A percentile compares a stretch with the other conserved stretches of the same genome.
These are phyloP conservation scores for Boletus sp. DNA, from an alignment of 768 basidiomycete species.

Conservation along the genomic window DNA sequence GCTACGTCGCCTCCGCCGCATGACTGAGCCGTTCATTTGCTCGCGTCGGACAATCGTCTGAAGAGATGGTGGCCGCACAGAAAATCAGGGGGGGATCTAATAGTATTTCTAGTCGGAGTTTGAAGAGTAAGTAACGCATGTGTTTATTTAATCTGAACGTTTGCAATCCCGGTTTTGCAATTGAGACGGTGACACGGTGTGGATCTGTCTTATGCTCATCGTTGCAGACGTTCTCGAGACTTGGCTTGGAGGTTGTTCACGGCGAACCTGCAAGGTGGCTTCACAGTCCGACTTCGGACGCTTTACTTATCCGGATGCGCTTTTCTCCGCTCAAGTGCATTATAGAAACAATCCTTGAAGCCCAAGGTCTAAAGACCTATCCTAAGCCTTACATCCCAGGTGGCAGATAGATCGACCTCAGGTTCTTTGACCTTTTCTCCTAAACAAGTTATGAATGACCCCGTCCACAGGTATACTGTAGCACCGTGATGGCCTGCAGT, in stretches of 20 bases:
- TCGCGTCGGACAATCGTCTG: neutral
- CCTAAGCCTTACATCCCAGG: too few relatives aligned
- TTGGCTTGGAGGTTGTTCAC: neutral
- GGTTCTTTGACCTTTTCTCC: neutral
- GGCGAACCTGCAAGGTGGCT: neutral
- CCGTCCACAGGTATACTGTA: too few relatives aligned
- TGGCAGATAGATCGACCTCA: neutral
- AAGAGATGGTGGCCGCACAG: neutral
- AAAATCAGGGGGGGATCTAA: neutral
- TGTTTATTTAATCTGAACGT: conserved; percentile 7
- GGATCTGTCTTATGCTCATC: neutral
- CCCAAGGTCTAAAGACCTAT: too few relatives aligned
- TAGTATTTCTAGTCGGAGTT: conserved; percentile 24
- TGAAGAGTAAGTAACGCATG: conserved; percentile 16
- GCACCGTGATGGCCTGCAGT: too few relatives aligned
- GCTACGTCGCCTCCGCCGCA: conserved; percentile 17
- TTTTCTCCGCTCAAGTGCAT: too few relatives aligned
- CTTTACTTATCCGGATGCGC: too few relatives aligned
- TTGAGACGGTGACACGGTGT: neutral
- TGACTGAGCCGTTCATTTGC: conserved; percentile 13
- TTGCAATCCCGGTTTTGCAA: conserved; percentile 5
- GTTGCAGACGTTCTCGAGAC: neutral
- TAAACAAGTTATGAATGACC: neutral
- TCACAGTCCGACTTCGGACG: neutral
- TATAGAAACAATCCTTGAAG: too few relatives aligned